Evolutionary conservation across 441 rosid species (phyloP), one percentile per base, ranked within the genome.

Genomic region (Euphorbia corollata): DNA sequence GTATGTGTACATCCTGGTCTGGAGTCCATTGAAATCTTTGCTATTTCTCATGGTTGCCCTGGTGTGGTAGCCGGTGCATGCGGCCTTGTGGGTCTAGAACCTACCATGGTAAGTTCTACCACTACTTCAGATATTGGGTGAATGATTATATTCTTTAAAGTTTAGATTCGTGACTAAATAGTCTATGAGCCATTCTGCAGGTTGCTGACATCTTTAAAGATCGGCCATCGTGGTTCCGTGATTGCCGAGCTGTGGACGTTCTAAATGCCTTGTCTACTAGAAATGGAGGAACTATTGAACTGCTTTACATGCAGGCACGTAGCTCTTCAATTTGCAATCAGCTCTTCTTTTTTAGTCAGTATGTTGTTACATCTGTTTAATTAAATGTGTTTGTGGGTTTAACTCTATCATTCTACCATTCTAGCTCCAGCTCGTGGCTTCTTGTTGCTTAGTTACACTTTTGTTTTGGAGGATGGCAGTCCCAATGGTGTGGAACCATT

Each of bases 51-150:
- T 78, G 90, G 94, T 83, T 85, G 96, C 91, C 51, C 92, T 83
- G 98, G 98, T 74, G 97, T 92, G 85, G 98, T 97, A 84, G 98
- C 98, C 73, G 96, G 98, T 63, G 98, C 98, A 66, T 92, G 97
- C 38, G 98, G 97, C 85, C 92, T 88, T 68, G 98, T 92, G 68
- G 92, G 98, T 81, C 89, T 92, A 48, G 98, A 92, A 73, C 98
- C 98, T 78, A 90, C 96, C 32, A 88, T 94, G 82, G 98, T 92
- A 80, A 66, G 88, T 75, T 8, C 62, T 59, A 45, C 47, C 20
- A 18, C 54, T 8, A 27, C 50, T 18, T 60, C 8, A 30, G 20
- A 4, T 34, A 18, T 6, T 51, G 36, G 30, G 56, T 39, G 6
- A 19, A 9, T 18, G 39, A 34, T 15, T 15, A 6, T 70, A 48